Evolutionary conservation across 1,284 basidiomycete genomes (phyloP), one percentile per base, ranked within the genome.

Genomic region (Clitocybe nebularis): DNA sequence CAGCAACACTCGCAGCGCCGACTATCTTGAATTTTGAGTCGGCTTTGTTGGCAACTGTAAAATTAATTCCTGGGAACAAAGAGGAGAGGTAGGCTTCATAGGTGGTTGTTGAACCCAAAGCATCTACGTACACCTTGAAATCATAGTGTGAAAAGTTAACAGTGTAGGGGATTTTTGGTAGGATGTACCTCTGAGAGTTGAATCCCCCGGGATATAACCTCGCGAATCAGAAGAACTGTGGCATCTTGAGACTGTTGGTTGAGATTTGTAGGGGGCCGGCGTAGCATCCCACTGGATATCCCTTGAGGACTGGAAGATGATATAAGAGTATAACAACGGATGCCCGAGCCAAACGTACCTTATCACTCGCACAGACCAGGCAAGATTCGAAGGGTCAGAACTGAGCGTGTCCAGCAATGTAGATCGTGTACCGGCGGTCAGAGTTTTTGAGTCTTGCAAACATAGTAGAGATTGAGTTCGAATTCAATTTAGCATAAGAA

Each of bases 1-100:
- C 95, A 3, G 93, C 90, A 22, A 99, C 92, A 61, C 89, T 93
- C 1, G 95, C 96, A 4, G 95, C 95, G 14, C 93, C 89, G 43
- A 99, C 96, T 49, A 99, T 93, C 55, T 94, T 96, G 75, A 84
- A 99, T 52, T 93, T 84, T 13, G 87, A 87, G 62, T 99, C 95
- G 10, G 95, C 95, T 67, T 99, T 98, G 20, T 82, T 82, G 13
- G 86, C 81, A 9, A 99, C 95, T 0, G 89, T 93, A 62, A 98
- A 94, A 30, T 74, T 68, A 50, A 95, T 86, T 2, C 79, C 81
- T 0, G 90, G 89, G 61, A 96, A 97, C 33, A 83, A 60, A 6
- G 74, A 72, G 6, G 87, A 84, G 3, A 97, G 77, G 53, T 86
- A 85, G 13, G 77, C 73, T 64, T 94, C 79, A 64, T 96, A 98